Conservation (phyloP, 1,139 yeast species). For the Candida sojae region DNA sequence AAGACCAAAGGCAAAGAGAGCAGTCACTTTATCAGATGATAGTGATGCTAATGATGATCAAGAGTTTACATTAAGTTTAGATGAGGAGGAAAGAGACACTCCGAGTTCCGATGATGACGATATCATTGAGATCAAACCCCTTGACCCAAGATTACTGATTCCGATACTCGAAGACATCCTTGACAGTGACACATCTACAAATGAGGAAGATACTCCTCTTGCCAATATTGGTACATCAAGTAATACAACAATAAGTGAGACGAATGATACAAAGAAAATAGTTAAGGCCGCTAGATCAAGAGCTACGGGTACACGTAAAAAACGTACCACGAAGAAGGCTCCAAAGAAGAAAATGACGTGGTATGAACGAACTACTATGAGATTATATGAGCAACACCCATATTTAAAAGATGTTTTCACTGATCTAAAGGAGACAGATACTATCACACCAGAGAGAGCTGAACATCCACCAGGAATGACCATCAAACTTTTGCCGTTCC, state of each 20-base stretch:
- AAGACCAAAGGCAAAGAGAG: conserved; percentile 2
- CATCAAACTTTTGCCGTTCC: conserved; percentile 80
- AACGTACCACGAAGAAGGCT: conserved; percentile 17
- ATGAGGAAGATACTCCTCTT: conserved; percentile 21
- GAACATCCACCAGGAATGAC: conserved; percentile 81
- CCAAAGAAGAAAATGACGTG: conserved; percentile 65
- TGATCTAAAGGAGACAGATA: conserved; percentile 52
- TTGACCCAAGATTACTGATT: conserved; percentile 21
- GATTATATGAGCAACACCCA: conserved; percentile 75
- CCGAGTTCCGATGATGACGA: conserved; percentile 22
- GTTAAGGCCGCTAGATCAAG: background rate
- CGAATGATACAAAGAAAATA: conserved; percentile 52
- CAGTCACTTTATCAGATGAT: conserved; percentile 3
- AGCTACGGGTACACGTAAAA: background rate
- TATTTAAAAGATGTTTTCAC: conserved; percentile 72
- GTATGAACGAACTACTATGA: conserved; percentile 64
- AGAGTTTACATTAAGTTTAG: conserved; percentile 22
- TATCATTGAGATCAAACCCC: conserved; percentile 14
- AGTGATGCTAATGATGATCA: conserved; percentile 18
- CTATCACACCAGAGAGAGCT: conserved; percentile 58
- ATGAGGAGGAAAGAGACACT: conserved; percentile 19
- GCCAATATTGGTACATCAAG: conserved; percentile 14
- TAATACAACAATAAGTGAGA: conserved; percentile 53
- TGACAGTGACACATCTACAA: conserved; percentile 21
- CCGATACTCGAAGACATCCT: conserved; percentile 17